A percentile compares a stretch with the other conserved stretches of the same genome.
These are phyloP conservation scores for Lipomyces anomalus DNA, from an alignment of 805 yeast genomes.

Conservation along the genomic window DNA sequence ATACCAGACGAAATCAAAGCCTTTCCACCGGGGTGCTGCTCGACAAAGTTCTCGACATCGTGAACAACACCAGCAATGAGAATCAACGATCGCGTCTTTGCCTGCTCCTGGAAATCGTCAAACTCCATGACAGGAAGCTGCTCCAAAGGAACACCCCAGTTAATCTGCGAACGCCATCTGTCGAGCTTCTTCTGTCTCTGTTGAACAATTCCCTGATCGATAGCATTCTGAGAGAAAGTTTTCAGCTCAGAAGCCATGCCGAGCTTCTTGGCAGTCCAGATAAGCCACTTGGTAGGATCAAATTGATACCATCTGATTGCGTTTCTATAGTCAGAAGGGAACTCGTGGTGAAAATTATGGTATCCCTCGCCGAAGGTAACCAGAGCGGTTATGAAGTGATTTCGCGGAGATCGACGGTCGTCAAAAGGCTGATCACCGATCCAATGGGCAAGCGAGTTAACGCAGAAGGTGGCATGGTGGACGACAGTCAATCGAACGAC, in stretches of 20 bases:
- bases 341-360: constrained; percentile 93
- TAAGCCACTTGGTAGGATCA: constrained; percentile 82
- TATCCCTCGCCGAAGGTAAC: constrained; percentile 85
- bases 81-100: constrained; percentile 57
- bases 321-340: constrained; percentile 82
- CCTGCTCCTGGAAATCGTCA: constrained; percentile 46
- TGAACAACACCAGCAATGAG: constrained; percentile 89
- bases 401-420: constrained; percentile 66
- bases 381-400: constrained; percentile 55
- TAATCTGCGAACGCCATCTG: constrained; percentile 64
- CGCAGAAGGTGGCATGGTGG: constrained; percentile 73
- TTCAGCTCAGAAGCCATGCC: constrained; percentile 57
- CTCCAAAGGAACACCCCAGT: constrained; percentile 94
- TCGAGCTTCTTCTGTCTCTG: constrained; percentile 81
- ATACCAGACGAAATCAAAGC: constrained; percentile 72
- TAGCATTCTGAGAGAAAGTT: constrained; percentile 51
- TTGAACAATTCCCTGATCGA: constrained; percentile 66
- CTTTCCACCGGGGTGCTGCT: constrained; percentile 91
- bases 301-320: constrained; percentile 65
- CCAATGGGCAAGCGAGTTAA: constrained; percentile 79
- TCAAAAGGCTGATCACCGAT: constrained; percentile 70
- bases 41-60: constrained; percentile 84
- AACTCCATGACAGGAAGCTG: constrained; percentile 65
- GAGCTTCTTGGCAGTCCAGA: constrained; percentile 46
- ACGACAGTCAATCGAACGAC: constrained; percentile 60